Percentiles rank a stretch among this genome's conserved stretches.
Conservation (phyloP, 371 early-diverging fungal genomes). For the Neoconidiobolus thromboides region DNA sequence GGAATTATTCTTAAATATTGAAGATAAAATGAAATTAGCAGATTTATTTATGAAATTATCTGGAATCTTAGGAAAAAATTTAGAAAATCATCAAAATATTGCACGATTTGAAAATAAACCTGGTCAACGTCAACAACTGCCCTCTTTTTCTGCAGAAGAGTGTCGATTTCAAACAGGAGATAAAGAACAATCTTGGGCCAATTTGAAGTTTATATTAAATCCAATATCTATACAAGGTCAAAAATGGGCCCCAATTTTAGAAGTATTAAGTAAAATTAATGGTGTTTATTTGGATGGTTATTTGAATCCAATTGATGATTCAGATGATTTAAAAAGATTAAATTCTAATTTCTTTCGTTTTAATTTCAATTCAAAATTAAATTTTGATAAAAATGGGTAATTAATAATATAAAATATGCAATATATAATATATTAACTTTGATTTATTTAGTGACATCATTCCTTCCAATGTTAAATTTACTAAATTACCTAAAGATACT, state of each 20-base stretch:
- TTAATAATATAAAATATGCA: not conserved
- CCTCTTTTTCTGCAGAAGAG: not conserved
- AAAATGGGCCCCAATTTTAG: slow-evolving; percentile 44
- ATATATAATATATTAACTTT: slow-evolving; percentile 7
- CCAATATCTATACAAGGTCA: slow-evolving; percentile 59
- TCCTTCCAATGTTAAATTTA: slow-evolving; percentile 40
- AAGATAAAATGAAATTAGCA: not conserved
- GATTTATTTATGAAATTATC: not conserved
- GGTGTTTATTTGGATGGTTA: slow-evolving; percentile 37
- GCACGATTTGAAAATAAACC: not conserved
- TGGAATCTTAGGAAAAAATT: not conserved
- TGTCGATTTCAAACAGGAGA: not conserved
- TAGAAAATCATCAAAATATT: not conserved
- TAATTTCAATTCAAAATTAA: too few species aligned
- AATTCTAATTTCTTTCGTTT: slow-evolving; percentile 33
- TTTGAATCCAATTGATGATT: not conserved
- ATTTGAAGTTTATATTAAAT: slow-evolving; percentile 35
- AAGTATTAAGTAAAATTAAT: slow-evolving; percentile 31
- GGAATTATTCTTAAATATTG: not conserved
- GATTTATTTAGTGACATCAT: not conserved
- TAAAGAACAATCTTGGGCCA: not conserved
- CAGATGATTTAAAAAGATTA: not conserved
- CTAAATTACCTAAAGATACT: slow-evolving; percentile 47
- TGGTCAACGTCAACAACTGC: not conserved
- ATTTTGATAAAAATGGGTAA: too few species aligned